Evolutionary conservation across 495 filamentous ascomycete genomes (phyloP).

Genomic region (Hypoxylon subgilvum): DNA sequence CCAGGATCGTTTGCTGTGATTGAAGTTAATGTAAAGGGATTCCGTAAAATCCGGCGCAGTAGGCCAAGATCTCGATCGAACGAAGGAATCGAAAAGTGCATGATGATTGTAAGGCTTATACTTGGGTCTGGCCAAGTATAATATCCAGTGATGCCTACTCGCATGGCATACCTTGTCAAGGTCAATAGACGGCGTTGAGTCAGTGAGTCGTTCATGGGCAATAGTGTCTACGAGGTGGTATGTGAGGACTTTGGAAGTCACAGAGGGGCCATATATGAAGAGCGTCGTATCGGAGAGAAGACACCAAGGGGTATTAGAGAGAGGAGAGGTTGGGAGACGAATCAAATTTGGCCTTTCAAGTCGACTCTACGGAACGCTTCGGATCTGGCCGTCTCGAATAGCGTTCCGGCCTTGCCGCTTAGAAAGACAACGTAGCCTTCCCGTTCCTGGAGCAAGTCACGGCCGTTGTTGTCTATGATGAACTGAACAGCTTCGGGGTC

Average conservation of each 20-base stretch:
- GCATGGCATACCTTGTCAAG: constrained; percentile 14
- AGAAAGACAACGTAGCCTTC: constrained; percentile 74
- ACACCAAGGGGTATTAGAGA: constrained; percentile 11
- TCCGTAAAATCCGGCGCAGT: constrained; percentile 6
- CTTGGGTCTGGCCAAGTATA: constrained; percentile 22
- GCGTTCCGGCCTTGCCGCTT: constrained; percentile 70
- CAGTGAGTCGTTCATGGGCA: constrained; percentile 12
- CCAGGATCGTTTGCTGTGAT: constrained; percentile 22
- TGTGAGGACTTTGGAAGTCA: constrained; percentile 16
- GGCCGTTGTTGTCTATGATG: constrained; percentile 75
- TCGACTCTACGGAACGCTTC: constrained; percentile 85
- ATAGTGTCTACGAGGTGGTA: constrained; percentile 31
- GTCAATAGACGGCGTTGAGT: constrained; percentile 9
- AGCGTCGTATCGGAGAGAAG: constrained; percentile 20
- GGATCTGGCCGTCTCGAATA: constrained; percentile 74
- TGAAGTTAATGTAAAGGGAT: constrained; percentile 28
- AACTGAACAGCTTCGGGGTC: constrained; percentile 90
- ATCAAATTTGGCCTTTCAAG: constrained; percentile 95
- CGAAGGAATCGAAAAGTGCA: constrained; percentile 21
- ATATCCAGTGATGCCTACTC: constrained; percentile 21
- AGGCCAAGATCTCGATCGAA: constrained; percentile 19
- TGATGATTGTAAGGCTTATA: constrained; percentile 17
- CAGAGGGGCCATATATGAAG: constrained; percentile 11
- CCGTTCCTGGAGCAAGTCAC: constrained; percentile 78
- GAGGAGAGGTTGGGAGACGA: constrained; percentile 23